Conservation (phyloP, 2,329 filamentous ascomycete species). For the Colletotrichum tabaci region DNA sequence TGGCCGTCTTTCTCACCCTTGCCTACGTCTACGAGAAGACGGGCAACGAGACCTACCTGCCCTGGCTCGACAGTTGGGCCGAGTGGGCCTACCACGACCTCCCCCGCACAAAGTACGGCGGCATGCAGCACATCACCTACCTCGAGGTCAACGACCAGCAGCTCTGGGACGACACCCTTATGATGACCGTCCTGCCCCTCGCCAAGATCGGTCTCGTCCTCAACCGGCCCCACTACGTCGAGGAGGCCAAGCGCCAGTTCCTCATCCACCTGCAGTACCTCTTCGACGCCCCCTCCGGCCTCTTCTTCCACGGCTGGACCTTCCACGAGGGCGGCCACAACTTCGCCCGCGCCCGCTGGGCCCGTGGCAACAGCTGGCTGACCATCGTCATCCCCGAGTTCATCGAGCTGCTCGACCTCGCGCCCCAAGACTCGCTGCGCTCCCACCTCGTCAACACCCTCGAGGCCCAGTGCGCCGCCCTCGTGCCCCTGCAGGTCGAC, state of each 20-base stretch:
- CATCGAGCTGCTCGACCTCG: conserved; percentile 78
- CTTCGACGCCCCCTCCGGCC: conserved; percentile 78
- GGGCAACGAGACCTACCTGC: conserved; percentile 76
- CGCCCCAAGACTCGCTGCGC: conserved; percentile 74
- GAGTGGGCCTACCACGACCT: conserved; percentile 88
- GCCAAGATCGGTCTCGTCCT: conserved; percentile 84
- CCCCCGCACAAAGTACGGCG: conserved; percentile 77
- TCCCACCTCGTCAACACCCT: conserved; percentile 74
- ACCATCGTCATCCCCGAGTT: conserved; percentile 90
- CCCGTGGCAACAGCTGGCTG: conserved; percentile 78
- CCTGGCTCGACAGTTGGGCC: conserved; percentile 86
- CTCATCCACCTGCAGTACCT: conserved; percentile 85
- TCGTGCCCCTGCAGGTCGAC: conserved; percentile 71
- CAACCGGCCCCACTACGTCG: conserved; percentile 79
- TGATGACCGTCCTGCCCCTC: conserved; percentile 88
- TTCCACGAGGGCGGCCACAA: conserved; percentile 78
- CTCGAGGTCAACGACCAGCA: conserved; percentile 79
- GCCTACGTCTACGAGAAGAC: conserved; percentile 86
- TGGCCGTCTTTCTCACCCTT: conserved; percentile 83
- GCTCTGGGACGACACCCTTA: conserved; percentile 88
- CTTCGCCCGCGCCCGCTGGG: conserved; percentile 72
- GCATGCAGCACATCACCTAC: conserved; percentile 85
- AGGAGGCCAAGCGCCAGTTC: conserved; percentile 84
- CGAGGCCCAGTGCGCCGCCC: conserved; percentile 77
- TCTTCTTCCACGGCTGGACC: conserved; percentile 89